A percentile compares a stretch with the other conserved stretches of the same genome.
These are phyloP conservation scores for Microcyclospora pomicola DNA, from an alignment of 2,329 filamentous ascomycete genomes.

Conservation along the genomic window DNA sequence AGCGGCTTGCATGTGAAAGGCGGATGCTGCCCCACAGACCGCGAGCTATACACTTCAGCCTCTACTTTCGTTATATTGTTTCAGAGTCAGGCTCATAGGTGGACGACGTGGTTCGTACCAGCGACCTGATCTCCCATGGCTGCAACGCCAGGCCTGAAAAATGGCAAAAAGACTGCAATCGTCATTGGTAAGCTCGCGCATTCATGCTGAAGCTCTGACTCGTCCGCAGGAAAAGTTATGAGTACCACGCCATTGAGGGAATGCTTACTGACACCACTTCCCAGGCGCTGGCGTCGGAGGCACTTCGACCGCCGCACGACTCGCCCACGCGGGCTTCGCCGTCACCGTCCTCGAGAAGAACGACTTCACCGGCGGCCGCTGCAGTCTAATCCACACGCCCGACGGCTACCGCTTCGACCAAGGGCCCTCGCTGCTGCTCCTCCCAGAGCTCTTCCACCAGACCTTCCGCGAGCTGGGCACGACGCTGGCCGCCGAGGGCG, in stretches of 20 bases:
- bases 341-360: conserved; percentile 76
- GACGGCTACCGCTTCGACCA: conserved; percentile 59
- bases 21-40: too few relatives aligned
- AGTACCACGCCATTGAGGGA: not conserved
- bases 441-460: conserved; percentile 57
- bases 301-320: conserved; percentile 53
- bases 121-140: too few relatives aligned
- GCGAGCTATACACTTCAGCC: too few relatives aligned
- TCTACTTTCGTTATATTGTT: too few relatives aligned
- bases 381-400: conserved; percentile 44
- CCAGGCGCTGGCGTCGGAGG: conserved; percentile 57
- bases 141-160: too few relatives aligned
- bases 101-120: too few relatives aligned
- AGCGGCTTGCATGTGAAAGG: not conserved
- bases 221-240: not conserved
- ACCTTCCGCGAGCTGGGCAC: conserved; percentile 57
- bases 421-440: conserved; percentile 58
- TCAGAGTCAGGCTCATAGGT: too few relatives aligned
- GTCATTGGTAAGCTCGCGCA: conserved; percentile 34
- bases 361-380: conserved; percentile 55
- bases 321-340: conserved; percentile 53
- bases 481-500: conserved; percentile 49
- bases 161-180: conserved; percentile 33
- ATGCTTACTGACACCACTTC: conserved; percentile 2
- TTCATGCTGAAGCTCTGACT: too few relatives aligned